Evolutionary conservation across 2,329 filamentous ascomycete genomes (phyloP).

Genomic region (Arthrobotrys sphaeroides): DNA sequence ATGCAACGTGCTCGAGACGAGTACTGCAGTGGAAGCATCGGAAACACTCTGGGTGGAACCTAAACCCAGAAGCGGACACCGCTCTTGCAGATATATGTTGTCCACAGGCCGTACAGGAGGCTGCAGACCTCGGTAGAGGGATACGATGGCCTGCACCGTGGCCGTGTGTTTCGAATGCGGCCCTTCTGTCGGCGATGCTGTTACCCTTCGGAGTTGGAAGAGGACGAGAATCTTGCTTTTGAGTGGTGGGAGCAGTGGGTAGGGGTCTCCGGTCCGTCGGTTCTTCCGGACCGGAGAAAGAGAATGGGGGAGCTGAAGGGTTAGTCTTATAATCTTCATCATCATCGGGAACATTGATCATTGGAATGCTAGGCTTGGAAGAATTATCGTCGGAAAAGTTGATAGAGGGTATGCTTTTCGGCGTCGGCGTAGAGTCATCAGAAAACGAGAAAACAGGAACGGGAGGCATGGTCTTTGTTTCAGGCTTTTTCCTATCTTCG

Average conservation of each 20-base stretch:
- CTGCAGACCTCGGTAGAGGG: constrained; percentile 62
- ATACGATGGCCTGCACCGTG: constrained; percentile 34
- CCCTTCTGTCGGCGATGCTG: constrained; percentile 41
- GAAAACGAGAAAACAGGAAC: constrained; percentile 56
- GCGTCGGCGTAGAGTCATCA: constrained; percentile 50
- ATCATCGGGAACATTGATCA: constrained; percentile 50
- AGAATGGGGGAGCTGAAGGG: constrained; percentile 54
- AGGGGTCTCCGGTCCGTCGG: constrained; percentile 37
- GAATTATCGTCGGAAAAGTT: constrained; percentile 53
- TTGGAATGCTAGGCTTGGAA: constrained; percentile 45
- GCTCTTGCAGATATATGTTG: constrained; percentile 89
- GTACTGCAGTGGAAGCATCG: constrained; percentile 87
- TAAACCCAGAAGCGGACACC: constrained; percentile 79
- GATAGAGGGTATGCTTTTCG: constrained; percentile 49
- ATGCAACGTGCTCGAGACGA: constrained; percentile 90
- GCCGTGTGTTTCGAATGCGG: constrained; percentile 48
- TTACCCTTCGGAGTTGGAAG: constrained; percentile 37
- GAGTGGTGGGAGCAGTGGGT: constrained; percentile 24
- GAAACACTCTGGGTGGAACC: constrained; percentile 95
- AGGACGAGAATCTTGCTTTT: constrained; percentile 44
- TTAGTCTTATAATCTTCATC: constrained; percentile 46
- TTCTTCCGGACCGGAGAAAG: constrained; percentile 44
- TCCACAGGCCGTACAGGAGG: constrained; percentile 83
- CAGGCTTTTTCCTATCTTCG: constrained; percentile 13
- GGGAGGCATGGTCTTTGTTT: constrained; percentile 42